A percentile compares a stretch with the other conserved stretches of the same genome.
Conservation (phyloP, 177 flowering plant genomes). For the Vitis hybrid region DNA sequence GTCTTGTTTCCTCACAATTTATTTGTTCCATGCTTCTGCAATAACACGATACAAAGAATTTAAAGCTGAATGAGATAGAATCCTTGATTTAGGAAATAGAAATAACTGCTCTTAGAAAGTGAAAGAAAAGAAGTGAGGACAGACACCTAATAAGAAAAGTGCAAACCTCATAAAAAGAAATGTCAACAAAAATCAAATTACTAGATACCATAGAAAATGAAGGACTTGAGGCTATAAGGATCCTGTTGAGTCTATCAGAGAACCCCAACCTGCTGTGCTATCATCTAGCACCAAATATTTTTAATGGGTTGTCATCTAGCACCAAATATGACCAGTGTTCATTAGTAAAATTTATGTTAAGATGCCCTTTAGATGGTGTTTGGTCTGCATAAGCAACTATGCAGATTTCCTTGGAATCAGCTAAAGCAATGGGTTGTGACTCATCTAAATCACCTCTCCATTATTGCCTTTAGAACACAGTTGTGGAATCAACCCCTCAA, state of each 20-base stretch:
- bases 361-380: conserved; percentile 29
- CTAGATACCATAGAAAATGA: too few relatives aligned
- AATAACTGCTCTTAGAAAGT: too few relatives aligned
- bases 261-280: conserved; percentile 67
- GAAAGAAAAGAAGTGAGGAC: too few relatives aligned
- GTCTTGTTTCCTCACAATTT: conserved; percentile 14
- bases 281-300: conserved; percentile 45
- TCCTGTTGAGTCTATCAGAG: conserved; percentile 13
- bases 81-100: too few relatives aligned
- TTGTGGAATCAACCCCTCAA: conserved; percentile 21
- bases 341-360: conserved; percentile 33
- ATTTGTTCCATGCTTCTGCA: conserved; percentile 32
- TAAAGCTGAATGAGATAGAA: not conserved
- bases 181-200: too few relatives aligned
- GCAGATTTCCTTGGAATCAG: conserved; percentile 33
- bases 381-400: conserved; percentile 58
- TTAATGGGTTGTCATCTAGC: too few relatives aligned
- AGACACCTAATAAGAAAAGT: too few relatives aligned
- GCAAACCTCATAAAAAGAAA: too few relatives aligned
- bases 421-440: conserved; percentile 36
- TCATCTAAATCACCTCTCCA: conserved; percentile 22
- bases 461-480: conserved; percentile 1
- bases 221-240: too few relatives aligned
- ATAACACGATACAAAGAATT: not conserved
- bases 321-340: conserved; percentile 45